Percentiles rank a stretch among this genome's conserved stretches.
These are phyloP conservation scores for Ophiosphaerella korrae DNA, from an alignment of 2,329 filamentous ascomycete genomes.

Conservation along the genomic window DNA sequence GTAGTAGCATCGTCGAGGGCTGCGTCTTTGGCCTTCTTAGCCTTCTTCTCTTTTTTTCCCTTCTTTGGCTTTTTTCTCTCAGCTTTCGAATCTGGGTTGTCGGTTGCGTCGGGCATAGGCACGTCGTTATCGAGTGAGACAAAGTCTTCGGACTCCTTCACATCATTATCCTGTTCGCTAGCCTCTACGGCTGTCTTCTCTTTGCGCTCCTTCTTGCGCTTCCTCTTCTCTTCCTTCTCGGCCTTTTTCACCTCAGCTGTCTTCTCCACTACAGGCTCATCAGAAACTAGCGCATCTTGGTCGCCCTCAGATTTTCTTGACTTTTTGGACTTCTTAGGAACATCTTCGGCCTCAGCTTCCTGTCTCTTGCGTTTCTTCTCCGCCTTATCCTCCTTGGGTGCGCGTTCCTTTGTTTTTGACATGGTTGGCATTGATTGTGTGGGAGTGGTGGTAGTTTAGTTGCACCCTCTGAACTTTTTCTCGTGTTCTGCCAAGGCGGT, in stretches of 20 bases:
- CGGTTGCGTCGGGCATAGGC: constrained; percentile 7
- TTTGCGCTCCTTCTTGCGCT: constrained; percentile 4
- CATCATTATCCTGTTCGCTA: background rate
- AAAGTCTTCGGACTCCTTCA: constrained; percentile 1
- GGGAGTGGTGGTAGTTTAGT: constrained; percentile 7
- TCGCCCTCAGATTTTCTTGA: constrained; percentile 29
- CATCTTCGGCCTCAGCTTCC: constrained; percentile 29
- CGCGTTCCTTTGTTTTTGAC: constrained; percentile 16
- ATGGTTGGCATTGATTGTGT: constrained; percentile 16
- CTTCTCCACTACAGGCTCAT: constrained; percentile 20
- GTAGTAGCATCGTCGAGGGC: constrained; percentile 7
- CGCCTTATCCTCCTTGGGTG: constrained; percentile 25
- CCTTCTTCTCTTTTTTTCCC: constrained; percentile 26
- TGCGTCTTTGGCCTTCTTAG: constrained; percentile 28
- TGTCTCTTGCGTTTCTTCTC: constrained; percentile 45
- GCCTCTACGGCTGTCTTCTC: constrained; percentile 1
- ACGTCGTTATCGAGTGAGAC: constrained; percentile 1
- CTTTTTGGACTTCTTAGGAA: constrained; percentile 40
- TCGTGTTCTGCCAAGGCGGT: constrained; percentile 29
- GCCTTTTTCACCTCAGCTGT: constrained; percentile 6
- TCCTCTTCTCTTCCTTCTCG: constrained; percentile 19
- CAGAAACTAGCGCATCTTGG: constrained; percentile 15
- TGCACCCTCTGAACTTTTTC: constrained; percentile 24
- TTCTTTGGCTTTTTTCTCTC: constrained; percentile 28
- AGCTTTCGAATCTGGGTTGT: constrained; percentile 8